phyloP scores from a whole-genome alignment of 768 basidiomycete species.

The Russula sp. region DNA sequence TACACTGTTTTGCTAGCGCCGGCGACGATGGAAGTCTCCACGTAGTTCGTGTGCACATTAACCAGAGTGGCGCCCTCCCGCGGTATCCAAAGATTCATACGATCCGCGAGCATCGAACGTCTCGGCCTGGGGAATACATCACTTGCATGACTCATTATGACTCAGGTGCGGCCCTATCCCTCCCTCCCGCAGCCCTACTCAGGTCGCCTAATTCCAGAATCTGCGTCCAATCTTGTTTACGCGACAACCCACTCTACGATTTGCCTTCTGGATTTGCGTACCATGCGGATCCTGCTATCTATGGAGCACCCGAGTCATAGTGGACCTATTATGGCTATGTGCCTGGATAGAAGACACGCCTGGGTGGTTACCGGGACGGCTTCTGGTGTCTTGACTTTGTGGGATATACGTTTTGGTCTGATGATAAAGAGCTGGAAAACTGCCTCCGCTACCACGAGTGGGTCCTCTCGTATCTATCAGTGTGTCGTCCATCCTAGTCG shows the following conservation, averaged over 20 bases:
- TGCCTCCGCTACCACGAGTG: slow-evolving; percentile 47
- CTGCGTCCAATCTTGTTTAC: slow-evolving; percentile 76
- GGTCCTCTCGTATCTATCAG: slow-evolving; percentile 59
- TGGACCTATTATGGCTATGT: slow-evolving; percentile 82
- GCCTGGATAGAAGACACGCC: slow-evolving; percentile 73
- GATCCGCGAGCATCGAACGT: slow-evolving; percentile 74
- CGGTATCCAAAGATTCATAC: slow-evolving; percentile 78
- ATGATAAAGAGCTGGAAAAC: slow-evolving; percentile 84
- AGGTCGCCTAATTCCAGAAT: slow-evolving; percentile 39
- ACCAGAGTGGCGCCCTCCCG: slow-evolving; percentile 58
- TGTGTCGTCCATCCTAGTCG: slow-evolving; percentile 79
- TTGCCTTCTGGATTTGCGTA: slow-evolving; percentile 73
- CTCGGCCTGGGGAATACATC: slow-evolving; percentile 70
- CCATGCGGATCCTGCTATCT: slow-evolving; percentile 68
- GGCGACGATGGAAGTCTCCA: slow-evolving; percentile 81
- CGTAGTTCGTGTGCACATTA: slow-evolving; percentile 76
- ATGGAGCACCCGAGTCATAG: slow-evolving; percentile 83
- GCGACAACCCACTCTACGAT: slow-evolving; percentile 79
- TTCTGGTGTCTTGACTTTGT: slow-evolving; percentile 77
- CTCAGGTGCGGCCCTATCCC: slow-evolving; percentile 43
- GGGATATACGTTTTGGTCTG: slow-evolving; percentile 94
- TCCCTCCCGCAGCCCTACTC: slow-evolving; percentile 11
- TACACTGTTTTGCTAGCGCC: slow-evolving; percentile 85
- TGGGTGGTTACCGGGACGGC: slow-evolving; percentile 91
- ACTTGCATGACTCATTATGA: slow-evolving; percentile 80